A percentile compares a stretch with the other conserved stretches of the same genome.
These are phyloP conservation scores for Xylaria multiplex DNA, from an alignment of 2,329 filamentous ascomycete species.

Conservation along the genomic window DNA sequence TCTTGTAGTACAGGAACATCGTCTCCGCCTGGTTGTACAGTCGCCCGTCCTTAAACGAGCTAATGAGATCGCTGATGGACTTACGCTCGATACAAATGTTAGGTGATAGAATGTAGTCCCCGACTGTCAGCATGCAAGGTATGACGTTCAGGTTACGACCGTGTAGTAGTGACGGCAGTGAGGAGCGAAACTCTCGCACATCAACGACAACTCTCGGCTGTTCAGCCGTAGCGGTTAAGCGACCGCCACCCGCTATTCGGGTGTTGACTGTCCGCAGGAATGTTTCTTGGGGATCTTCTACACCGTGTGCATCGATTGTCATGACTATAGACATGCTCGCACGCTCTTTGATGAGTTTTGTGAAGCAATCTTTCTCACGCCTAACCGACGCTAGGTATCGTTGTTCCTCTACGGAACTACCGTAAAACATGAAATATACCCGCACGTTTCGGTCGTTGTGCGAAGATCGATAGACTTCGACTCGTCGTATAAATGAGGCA, in stretches of 20 bases:
- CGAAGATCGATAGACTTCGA: slow-evolving; percentile 95
- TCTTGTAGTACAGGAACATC: slow-evolving; percentile 94
- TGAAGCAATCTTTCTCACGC: slow-evolving; percentile 97
- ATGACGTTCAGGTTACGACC: slow-evolving; percentile 88
- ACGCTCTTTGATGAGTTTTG: slow-evolving; percentile 91
- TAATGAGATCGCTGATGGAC: slow-evolving; percentile 88
- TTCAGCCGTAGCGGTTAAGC: slow-evolving; percentile 82
- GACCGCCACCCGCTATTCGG: slow-evolving; percentile 91
- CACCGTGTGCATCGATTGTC: slow-evolving; percentile 73
- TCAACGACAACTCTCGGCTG: slow-evolving; percentile 94
- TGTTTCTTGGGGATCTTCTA: slow-evolving; percentile 85
- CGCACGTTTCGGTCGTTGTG: slow-evolving; percentile 89
- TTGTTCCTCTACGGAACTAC: slow-evolving; percentile 94
- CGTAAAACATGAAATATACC: slow-evolving; percentile 97
- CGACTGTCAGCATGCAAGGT: slow-evolving; percentile 95
- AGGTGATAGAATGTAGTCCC: slow-evolving; percentile 93
- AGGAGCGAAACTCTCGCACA: slow-evolving; percentile 94
- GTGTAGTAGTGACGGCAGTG: slow-evolving; percentile 88
- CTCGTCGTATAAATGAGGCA: slow-evolving; percentile 88
- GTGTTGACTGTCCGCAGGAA: slow-evolving; percentile 97
- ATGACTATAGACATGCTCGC: slow-evolving; percentile 92
- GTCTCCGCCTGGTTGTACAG: slow-evolving; percentile 92
- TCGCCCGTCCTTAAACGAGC: slow-evolving; percentile 89
- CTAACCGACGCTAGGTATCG: slow-evolving; percentile 88
- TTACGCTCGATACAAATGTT: slow-evolving; percentile 95